Percentiles rank a stretch among this genome's conserved stretches.
phyloP scores from a whole-genome alignment of 108 stramenopile genomes.

The Bacterosira constricta region DNA sequence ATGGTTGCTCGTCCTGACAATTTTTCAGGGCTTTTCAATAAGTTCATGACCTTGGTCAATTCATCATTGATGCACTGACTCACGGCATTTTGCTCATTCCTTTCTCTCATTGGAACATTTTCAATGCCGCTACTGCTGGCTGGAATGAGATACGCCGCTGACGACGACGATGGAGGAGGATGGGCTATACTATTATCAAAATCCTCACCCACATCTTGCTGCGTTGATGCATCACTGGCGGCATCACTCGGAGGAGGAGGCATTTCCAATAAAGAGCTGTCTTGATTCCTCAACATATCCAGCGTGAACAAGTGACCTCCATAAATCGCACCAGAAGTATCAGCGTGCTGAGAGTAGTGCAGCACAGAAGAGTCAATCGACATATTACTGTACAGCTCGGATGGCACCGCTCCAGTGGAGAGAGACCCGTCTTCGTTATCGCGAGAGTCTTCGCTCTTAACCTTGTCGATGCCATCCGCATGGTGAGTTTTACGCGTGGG shows the following conservation, averaged over 20 bases:
- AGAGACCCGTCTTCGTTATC: slow-evolving; percentile 6
- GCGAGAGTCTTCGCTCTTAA: background rate
- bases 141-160: background rate
- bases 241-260: slow-evolving; percentile 47
- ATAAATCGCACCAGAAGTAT: slow-evolving; percentile 10
- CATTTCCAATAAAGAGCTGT: slow-evolving; percentile 12
- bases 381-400: slow-evolving; percentile 28
- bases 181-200: no score
- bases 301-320: slow-evolving; percentile 15
- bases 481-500: background rate
- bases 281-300: slow-evolving; percentile 27
- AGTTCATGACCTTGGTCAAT: slow-evolving; percentile 29
- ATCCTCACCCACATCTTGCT: slow-evolving; percentile 9
- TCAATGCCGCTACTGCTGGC: background rate
- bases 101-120: background rate
- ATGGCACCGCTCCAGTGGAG: slow-evolving; percentile 20
- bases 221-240: slow-evolving; percentile 37
- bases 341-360: slow-evolving; percentile 7
- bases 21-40: slow-evolving; percentile 15
- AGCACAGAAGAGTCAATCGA: slow-evolving; percentile 19
- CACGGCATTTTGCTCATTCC: background rate
- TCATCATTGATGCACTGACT: slow-evolving; percentile 38
- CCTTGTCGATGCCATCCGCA: background rate
- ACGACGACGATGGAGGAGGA: background rate
- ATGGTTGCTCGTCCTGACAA: background rate